Evolutionary conservation across 176 grass and related monocot genomes (phyloP), one percentile per base, ranked within the genome.

Genomic region (Pontederia paniculata): DNA sequence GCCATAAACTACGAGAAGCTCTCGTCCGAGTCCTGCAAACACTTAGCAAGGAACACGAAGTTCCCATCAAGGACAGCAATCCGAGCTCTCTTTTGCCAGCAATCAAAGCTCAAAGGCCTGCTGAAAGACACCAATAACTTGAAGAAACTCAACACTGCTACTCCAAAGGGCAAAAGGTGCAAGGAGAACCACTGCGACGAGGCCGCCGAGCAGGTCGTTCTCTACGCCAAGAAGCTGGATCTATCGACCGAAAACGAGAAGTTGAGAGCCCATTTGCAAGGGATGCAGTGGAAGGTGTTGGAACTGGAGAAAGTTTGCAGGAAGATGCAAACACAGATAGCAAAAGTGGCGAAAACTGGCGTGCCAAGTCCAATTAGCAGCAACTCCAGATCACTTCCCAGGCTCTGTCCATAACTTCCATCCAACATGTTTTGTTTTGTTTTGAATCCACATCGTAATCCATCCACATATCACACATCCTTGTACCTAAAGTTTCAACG

Each of bases 211-310:
- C 83, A 82, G 68, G 78, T 99, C 46, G 72, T 99, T 61, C 74
- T 99, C 23, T 99, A 99, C 53, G 75, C 94, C 1, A 74, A 83
- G 62, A 74, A 80, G 68, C 78, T 99, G 8, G 83, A 93, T 59
- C 55, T 83, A 18, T 57, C 87, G 57, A 67, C 73, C 43, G 94
- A 99, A 75, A 93, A 88, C 69, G 83, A 99, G 83, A 93, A 85
- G 60, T 80, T 99, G 48, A 80, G 73, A 70, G 74, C 94, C 65
- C 86, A 87, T 17, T 69, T 99, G 17, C 79, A 85, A 75, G 78
- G 94, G 28, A 99, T 93, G 94, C 83, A 93, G 21, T 99, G 87
- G 87, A 88, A 80, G 52, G 78, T 99, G 21, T 82, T 84, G 73
- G 80, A 99, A 65, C 73, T 99, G 63, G 94, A 99, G 75, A 99